A percentile compares a stretch with the other conserved stretches of the same genome.
phyloP scores from a whole-genome alignment of 1,284 basidiomycete species.

The Leccinum glutinopallens region DNA sequence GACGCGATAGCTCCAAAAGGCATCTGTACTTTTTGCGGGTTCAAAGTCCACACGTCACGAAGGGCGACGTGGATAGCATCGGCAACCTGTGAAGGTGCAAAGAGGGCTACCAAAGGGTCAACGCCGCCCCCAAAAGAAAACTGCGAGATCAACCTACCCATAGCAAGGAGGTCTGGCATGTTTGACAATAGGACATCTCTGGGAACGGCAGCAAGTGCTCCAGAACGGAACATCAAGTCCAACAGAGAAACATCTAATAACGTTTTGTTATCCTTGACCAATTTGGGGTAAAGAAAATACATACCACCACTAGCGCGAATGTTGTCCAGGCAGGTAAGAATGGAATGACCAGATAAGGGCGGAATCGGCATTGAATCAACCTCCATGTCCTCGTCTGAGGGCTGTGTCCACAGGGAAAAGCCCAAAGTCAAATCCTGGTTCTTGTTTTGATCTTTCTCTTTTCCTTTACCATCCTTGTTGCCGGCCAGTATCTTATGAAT shows the following conservation, averaged over 20 bases:
- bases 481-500: constrained; percentile 44
- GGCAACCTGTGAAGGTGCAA: constrained; percentile 26
- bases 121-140: neutral
- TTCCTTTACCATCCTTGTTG: constrained; percentile 36
- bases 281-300: constrained; percentile 18
- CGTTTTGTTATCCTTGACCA: constrained; percentile 1
- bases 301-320: constrained; percentile 42
- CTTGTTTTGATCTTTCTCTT: constrained; percentile 16
- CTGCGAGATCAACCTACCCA: constrained; percentile 38
- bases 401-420: constrained; percentile 42
- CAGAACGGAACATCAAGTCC: constrained; percentile 44
- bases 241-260: constrained; percentile 43
- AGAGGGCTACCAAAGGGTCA: constrained; percentile 23
- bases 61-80: constrained; percentile 28
- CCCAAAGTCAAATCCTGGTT: constrained; percentile 33
- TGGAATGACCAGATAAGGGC: constrained; percentile 28
- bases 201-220: constrained; percentile 37
- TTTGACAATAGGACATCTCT: constrained; percentile 32
- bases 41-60: constrained; percentile 27
- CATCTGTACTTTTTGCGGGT: constrained; percentile 14
- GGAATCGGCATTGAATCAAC: constrained; percentile 19
- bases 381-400: constrained; percentile 31
- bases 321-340: constrained; percentile 39
- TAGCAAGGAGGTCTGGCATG: constrained; percentile 42
- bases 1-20: constrained; percentile 23